Conservation (phyloP, 257 asterid species). For the Solanum bukasovii region DNA sequence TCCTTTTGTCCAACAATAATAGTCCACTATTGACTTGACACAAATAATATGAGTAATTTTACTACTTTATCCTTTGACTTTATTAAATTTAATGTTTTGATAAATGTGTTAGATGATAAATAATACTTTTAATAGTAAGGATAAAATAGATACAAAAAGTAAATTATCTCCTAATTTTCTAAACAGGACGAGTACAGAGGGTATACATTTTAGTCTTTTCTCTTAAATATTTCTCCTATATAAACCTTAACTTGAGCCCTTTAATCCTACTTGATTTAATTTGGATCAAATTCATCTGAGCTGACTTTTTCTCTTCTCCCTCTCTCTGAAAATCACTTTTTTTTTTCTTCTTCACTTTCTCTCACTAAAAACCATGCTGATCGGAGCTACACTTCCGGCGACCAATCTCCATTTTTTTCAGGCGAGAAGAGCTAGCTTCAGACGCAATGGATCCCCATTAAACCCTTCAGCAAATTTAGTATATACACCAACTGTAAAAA, state of each 20-base stretch:
- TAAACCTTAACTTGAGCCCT: not conserved
- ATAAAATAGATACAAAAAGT: too few species aligned
- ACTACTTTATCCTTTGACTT: too few species aligned
- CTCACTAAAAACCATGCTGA: constrained; percentile 23
- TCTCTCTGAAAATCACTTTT: not conserved
- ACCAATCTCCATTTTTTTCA: constrained; percentile 29
- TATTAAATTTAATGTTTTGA: too few species aligned
- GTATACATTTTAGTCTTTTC: not conserved
- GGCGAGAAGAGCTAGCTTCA: constrained; percentile 27
- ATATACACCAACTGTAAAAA: not conserved
- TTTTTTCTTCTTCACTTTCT: not conserved
- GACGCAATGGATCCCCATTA: constrained; percentile 39
- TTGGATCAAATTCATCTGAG: not conserved
- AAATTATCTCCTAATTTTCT: too few species aligned
- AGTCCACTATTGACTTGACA: too few species aligned
- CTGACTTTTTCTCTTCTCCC: not conserved
- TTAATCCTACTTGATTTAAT: not conserved
- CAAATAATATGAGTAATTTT: too few species aligned
- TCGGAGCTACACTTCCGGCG: constrained; percentile 48
- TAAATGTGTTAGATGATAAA: too few species aligned
- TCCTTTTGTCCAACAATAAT: too few species aligned
- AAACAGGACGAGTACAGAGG: too few species aligned
- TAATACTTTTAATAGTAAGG: too few species aligned
- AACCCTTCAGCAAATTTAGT: constrained; percentile 20
- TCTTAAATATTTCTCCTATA: not conserved